Evolutionary conservation across 129 eudicot species (phyloP), one percentile per base, ranked within the genome.

Genomic region (Gnaphalium uliginosum): DNA sequence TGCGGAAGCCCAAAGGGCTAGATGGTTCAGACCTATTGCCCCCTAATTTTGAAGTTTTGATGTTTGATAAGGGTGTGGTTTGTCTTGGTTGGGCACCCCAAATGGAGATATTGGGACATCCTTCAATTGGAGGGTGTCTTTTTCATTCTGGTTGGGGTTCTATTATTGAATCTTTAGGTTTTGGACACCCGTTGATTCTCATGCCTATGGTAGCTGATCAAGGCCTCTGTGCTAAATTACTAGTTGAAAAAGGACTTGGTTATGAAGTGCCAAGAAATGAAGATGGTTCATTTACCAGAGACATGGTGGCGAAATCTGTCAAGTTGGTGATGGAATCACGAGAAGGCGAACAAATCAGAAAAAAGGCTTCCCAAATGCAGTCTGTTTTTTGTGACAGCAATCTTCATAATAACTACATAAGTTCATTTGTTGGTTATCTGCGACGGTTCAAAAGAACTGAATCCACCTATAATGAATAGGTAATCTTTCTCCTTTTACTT

Each of bases 121-220:
- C 82, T 8, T 83, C 90, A n/a, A 77, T 88, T 17, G 88, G 90
- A 46, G 88, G 82, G 35, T 86, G 86, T 23, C 81, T 88, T 24
- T 85, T 81, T 57, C 93, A 85, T 72, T 85, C 88, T 8, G 90
- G 90, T 19, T 88, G 90, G 89, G 86, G 86, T 9, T 50, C 93
- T 0, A 81, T 81, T 17, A 72, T 82, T 8, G 93, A 85, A 64
- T 59, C 86, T 25, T 71, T 88, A 62, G 78, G 82, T 9, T 81
- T 77, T 56, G 93, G 90, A 25, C 90, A 81, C 68, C 80, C 78
- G 3, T 76, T 85, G 56, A 70, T 88, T 69, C 81, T 86, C 25
- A 66, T 86, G 77, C 90, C 94, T 24, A 83, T 84, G 85, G 77
- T 89, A 8, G 67, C 82, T 6, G 89, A 89, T 32, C 89, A 86